phyloP scores from a whole-genome alignment of 805 yeast species.

The Candida mattraensis region DNA sequence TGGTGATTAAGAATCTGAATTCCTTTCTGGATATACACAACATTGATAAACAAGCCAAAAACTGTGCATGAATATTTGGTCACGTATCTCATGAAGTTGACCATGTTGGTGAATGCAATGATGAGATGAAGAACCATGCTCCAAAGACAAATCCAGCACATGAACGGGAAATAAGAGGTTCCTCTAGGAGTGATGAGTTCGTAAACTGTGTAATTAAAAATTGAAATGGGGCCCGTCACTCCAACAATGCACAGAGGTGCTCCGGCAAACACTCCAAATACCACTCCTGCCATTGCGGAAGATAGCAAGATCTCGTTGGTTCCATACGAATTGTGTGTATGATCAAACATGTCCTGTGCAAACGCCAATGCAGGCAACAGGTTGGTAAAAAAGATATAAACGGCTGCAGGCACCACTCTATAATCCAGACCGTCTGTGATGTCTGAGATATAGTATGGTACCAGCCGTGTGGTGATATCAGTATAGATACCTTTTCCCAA shows the following conservation, averaged over 20 bases:
- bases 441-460: slow-evolving; percentile 75
- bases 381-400: slow-evolving; percentile 86
- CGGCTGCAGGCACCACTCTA: slow-evolving; percentile 81
- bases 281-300: slow-evolving; percentile 84
- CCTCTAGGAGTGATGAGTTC: slow-evolving; percentile 59
- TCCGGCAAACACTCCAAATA: slow-evolving; percentile 83
- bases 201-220: slow-evolving; percentile 88
- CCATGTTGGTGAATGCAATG: slow-evolving; percentile 68
- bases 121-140: slow-evolving; percentile 76
- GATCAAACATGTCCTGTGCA: slow-evolving; percentile 96
- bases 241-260: slow-evolving; percentile 96
- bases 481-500: slow-evolving; percentile 55
- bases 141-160: slow-evolving; percentile 97
- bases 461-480: slow-evolving; percentile 47
- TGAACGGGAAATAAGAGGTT: slow-evolving; percentile 73
- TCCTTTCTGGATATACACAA: slow-evolving; percentile 88
- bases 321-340: slow-evolving; percentile 84
- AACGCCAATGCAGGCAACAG: slow-evolving; percentile 91
- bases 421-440: slow-evolving; percentile 83
- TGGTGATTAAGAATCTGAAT: slow-evolving; percentile 77
- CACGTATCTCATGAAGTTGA: slow-evolving; percentile 65
- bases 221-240: slow-evolving; percentile 93
- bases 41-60: slow-evolving; percentile 87
- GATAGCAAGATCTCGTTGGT: slow-evolving; percentile 85
- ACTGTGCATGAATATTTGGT: slow-evolving; percentile 87